These are phyloP conservation scores for Cytospora piceae DNA, from an alignment of 2,329 filamentous ascomycete species.

Conservation along the genomic window DNA sequence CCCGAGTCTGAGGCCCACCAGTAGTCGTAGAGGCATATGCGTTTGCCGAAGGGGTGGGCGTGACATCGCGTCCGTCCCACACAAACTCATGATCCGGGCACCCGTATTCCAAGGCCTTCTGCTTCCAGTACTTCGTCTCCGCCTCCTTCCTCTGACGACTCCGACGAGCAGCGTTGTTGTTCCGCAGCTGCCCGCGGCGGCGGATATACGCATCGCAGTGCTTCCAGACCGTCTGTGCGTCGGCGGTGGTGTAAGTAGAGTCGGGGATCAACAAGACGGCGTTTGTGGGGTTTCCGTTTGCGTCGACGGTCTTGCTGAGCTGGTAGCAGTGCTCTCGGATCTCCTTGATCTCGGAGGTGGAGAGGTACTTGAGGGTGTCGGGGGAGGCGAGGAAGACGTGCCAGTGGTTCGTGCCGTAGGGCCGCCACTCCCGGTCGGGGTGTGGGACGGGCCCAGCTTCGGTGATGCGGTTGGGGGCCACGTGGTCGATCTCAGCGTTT, in stretches of 20 bases:
- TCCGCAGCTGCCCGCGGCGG: slow-evolving; percentile 27
- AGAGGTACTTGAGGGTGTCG: slow-evolving; percentile 16
- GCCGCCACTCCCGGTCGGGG: slow-evolving; percentile 23
- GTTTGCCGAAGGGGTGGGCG: not conserved
- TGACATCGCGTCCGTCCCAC: not conserved
- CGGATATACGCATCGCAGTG: slow-evolving; percentile 28
- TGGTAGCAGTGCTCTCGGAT: slow-evolving; percentile 27
- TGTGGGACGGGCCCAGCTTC: slow-evolving; percentile 16
- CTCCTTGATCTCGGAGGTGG: slow-evolving; percentile 27
- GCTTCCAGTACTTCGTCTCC: slow-evolving; percentile 26
- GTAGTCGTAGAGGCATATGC: not conserved
- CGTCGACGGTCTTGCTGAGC: not conserved
- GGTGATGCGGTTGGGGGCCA: slow-evolving; percentile 20
- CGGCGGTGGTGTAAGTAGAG: slow-evolving; percentile 10
- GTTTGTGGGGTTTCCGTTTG: not conserved
- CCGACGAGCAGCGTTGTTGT: slow-evolving; percentile 27
- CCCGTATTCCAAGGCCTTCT: slow-evolving; percentile 21
- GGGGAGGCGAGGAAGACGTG: slow-evolving; percentile 15
- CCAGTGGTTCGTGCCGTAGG: slow-evolving; percentile 28
- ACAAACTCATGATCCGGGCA: slow-evolving; percentile 17
- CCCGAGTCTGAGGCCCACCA: not conserved
- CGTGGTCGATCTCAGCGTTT: not conserved
- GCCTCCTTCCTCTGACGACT: slow-evolving; percentile 24
- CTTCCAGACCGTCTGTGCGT: slow-evolving; percentile 27
- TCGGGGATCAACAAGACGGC: not conserved